Evolutionary conservation across 2,329 filamentous ascomycete genomes (phyloP), one percentile per base, ranked within the genome.

Genomic region (Xylariaceae sp.): DNA sequence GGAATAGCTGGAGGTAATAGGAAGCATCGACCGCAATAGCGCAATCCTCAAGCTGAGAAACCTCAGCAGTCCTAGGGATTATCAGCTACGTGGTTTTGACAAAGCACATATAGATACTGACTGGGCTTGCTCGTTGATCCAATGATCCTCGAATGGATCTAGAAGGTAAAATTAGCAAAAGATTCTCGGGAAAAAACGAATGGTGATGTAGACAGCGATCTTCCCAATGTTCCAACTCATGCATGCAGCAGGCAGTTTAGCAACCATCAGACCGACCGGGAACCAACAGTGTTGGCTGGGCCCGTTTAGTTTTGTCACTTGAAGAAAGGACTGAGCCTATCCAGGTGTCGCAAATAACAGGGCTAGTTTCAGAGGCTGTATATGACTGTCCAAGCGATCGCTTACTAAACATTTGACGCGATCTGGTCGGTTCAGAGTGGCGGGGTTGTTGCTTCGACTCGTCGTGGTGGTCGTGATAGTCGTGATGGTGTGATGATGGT

Each of bases 11-110:
- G 62, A 99, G 84, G 73, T 95, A 98, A 74, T 96, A 89, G 50
- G 90, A 89, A 53, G 93, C 95, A 78, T 97, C 93, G 68, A 98
- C 87, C 62, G 88, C 93, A 67, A 97, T 83, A 51, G 88, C 83
- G 57, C 85, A 85, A 71, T 88, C 88, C 70, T 89, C 85, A 65
- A 97, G 81, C 60, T 90, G 84, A 58, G 87, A 81, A 64, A 96
- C 74, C 56, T 86, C 79, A 65, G 86, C 83, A 47, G 79, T 82
- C 70, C 82, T 85, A 45, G 44, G 21, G 40, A 14, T 32, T 51
- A 45, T 62, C 46, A 67, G 57, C 40, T 6, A 2, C 23, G 20
- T 43, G n/a, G 40, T 5, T 29, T 23, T 47, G 21, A 42, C 9
- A 45, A 20, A 53, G 37, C 5, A 48, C 6, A 14, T 12, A 26